phyloP scores from a whole-genome alignment of 441 rosid genomes.

The Populus hybrid region DNA sequence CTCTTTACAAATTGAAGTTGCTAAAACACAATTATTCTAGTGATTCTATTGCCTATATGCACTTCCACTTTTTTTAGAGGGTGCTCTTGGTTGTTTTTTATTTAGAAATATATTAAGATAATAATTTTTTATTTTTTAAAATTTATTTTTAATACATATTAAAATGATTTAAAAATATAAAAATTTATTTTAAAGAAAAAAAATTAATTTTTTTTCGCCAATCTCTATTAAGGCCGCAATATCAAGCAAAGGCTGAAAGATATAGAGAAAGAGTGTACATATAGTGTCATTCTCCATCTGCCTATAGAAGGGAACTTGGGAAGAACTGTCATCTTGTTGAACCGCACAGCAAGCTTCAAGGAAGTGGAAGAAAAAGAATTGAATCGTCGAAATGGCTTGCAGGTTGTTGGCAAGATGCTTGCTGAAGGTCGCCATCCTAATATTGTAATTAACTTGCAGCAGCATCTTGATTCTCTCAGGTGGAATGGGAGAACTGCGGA shows the following conservation, averaged over 20 bases:
- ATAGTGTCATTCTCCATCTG: slow-evolving; percentile 59
- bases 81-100: no score
- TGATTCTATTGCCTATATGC: no score
- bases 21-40: no score
- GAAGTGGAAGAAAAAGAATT: slow-evolving; percentile 93
- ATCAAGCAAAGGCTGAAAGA: slow-evolving; percentile 30
- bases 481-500: slow-evolving; percentile 75
- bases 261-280: slow-evolving; percentile 63
- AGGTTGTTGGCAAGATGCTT: slow-evolving; percentile 80
- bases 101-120: no score
- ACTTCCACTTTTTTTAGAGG: no score
- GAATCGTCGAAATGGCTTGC: slow-evolving; percentile 81
- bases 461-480: slow-evolving; percentile 80
- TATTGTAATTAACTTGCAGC: slow-evolving; percentile 67
- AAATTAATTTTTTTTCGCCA: no score
- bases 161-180: no score
- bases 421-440: slow-evolving; percentile 73
- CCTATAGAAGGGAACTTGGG: slow-evolving; percentile 81
- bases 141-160: no score
- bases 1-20: no score
- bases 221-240: no score
- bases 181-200: no score
- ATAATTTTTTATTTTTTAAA: no score
- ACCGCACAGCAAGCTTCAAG: slow-evolving; percentile 78
- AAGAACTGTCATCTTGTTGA: slow-evolving; percentile 93